Conservation (phyloP, 2,329 filamentous ascomycete genomes). For the Camptophora hylomeconis region DNA sequence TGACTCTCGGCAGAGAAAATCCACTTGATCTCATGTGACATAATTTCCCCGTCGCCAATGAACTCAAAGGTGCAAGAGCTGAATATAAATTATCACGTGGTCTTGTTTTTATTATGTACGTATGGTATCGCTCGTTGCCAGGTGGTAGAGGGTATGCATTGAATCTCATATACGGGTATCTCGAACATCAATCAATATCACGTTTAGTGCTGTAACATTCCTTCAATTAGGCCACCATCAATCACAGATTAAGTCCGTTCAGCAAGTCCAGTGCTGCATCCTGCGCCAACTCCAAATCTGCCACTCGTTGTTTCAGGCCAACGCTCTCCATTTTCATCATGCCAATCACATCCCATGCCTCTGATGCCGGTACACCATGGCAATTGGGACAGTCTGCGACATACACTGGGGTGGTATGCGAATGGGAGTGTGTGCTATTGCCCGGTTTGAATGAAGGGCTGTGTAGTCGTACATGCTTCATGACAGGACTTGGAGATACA, state of each 20-base stretch:
- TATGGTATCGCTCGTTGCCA: too few species aligned
- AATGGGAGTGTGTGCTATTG: constrained; percentile 11
- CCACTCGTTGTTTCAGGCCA: constrained; percentile 38
- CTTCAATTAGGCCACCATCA: not conserved
- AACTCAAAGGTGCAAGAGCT: too few species aligned
- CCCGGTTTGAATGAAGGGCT: constrained; percentile 16
- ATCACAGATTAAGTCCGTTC: constrained; percentile 10
- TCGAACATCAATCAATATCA: too few species aligned
- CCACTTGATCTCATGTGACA: too few species aligned
- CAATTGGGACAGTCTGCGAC: constrained; percentile 27
- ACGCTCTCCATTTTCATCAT: constrained; percentile 43
- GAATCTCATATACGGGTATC: too few species aligned
- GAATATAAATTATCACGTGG: too few species aligned
- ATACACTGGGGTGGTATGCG: constrained; percentile 16
- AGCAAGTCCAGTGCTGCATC: constrained; percentile 38
- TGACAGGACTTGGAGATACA: constrained; percentile 6
- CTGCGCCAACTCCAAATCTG: constrained; percentile 40
- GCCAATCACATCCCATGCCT: constrained; percentile 42
- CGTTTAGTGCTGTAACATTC: constrained; percentile 2
- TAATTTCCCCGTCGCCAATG: too few species aligned
- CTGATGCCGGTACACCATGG: constrained; percentile 26
- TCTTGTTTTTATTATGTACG: too few species aligned
- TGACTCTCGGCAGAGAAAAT: too few species aligned
- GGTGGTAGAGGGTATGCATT: too few species aligned
- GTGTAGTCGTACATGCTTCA: constrained; percentile 6